These are phyloP conservation scores for Tephrocybe sp. DNA, from an alignment of 768 basidiomycete genomes.

Conservation along the genomic window DNA sequence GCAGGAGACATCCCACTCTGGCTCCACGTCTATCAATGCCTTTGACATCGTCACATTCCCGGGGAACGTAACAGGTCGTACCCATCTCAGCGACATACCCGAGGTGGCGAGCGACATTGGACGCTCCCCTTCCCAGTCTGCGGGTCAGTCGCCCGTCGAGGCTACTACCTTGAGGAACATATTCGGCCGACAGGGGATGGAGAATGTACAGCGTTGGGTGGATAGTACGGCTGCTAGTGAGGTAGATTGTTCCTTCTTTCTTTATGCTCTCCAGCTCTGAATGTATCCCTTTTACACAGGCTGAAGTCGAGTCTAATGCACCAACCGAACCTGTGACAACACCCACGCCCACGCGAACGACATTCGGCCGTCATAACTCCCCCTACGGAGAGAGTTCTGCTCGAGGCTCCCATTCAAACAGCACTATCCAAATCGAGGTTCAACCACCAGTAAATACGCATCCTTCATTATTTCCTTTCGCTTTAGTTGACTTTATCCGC, in stretches of 20 bases:
- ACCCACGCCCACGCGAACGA: neutral
- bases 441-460: conserved; percentile 16
- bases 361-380: conserved; percentile 7
- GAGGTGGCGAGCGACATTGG: conserved; percentile 16
- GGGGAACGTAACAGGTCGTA: neutral
- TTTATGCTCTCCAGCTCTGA: neutral
- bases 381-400: neutral
- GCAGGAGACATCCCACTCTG: conserved; percentile 12
- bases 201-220: conserved; percentile 11
- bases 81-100: conserved; percentile 19
- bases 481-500: neutral
- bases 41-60: conserved; percentile 19
- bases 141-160: conserved; percentile 11
- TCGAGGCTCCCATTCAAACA: conserved; percentile 7
- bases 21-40: conserved; percentile 14
- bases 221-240: conserved; percentile 10
- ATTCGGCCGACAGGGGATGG: neutral
- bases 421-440: conserved; percentile 12
- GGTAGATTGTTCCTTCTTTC: neutral
- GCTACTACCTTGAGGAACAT: conserved; percentile 3
- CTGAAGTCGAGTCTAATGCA: neutral
- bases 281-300: neutral
- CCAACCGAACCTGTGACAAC: conserved; percentile 5
- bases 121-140: conserved; percentile 9
- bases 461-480: neutral